phyloP scores from a whole-genome alignment of 345 rosid genomes.

The Raphanus sativus region DNA sequence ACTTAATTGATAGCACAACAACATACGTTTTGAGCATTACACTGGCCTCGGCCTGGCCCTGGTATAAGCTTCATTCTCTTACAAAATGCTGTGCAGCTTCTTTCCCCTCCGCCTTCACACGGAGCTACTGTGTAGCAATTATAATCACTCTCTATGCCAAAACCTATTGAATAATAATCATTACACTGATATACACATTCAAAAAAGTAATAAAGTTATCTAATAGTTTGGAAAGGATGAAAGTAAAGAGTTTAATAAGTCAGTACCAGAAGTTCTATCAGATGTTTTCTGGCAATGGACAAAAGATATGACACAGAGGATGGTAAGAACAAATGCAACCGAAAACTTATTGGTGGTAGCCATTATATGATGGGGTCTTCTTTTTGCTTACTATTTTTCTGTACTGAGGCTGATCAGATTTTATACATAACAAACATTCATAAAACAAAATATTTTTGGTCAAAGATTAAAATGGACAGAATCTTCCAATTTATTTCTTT shows the following conservation, averaged over 20 bases:
- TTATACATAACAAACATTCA: background rate
- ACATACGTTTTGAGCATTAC: background rate
- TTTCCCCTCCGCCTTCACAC: background rate
- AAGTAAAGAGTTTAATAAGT: background rate
- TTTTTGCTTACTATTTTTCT: background rate
- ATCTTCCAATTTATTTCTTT: background rate
- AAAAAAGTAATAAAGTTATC: background rate
- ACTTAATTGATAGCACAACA: slow-evolving; percentile 2
- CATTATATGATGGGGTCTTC: background rate
- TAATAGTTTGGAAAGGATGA: background rate
- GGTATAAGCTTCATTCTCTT: background rate
- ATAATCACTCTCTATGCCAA: background rate
- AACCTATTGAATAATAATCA: background rate
- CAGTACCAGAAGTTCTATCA: slow-evolving; percentile 9
- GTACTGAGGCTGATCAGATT: background rate
- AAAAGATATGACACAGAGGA: background rate
- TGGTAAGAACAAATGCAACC: background rate
- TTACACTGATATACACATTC: background rate
- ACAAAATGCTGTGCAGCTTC: slow-evolving; percentile 8
- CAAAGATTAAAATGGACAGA: background rate
- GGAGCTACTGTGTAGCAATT: background rate
- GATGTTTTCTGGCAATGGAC: background rate
- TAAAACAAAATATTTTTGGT: background rate
- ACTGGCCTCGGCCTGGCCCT: background rate
- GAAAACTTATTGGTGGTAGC: background rate